These are phyloP conservation scores for Oxyria digyna DNA, from an alignment of 148 eudicot genomes.

Conservation along the genomic window DNA sequence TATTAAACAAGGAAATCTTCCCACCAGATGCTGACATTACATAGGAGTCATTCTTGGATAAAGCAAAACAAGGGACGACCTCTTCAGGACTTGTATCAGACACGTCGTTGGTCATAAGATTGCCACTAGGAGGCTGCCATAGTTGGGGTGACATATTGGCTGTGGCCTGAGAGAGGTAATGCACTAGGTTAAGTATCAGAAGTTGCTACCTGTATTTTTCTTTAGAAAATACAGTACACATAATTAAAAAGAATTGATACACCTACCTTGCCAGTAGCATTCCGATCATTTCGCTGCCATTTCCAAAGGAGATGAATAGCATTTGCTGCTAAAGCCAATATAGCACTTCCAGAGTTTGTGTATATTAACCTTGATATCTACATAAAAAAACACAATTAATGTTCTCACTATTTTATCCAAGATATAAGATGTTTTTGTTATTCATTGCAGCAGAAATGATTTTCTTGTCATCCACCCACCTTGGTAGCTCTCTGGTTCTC, in stretches of 20 bases:
- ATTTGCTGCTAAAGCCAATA: constrained; percentile 75
- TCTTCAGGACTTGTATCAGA: constrained; percentile 54
- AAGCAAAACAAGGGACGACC: constrained; percentile 75
- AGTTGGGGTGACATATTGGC: constrained; percentile 63
- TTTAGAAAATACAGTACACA: background rate
- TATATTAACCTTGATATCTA: constrained; percentile 87
- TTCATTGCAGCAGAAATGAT: background rate
- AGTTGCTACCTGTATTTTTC: background rate
- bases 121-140: constrained; percentile 84
- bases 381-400: constrained; percentile 10
- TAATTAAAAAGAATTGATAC: background rate
- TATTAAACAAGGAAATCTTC: constrained; percentile 72
- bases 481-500: constrained; percentile 56
- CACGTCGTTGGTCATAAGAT: constrained; percentile 72
- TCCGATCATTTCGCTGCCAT: constrained; percentile 66
- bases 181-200: background rate
- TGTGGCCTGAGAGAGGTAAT: constrained; percentile 42
- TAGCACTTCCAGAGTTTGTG: constrained; percentile 74
- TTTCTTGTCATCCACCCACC: constrained; percentile 25
- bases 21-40: constrained; percentile 95
- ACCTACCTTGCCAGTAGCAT: constrained; percentile 54
- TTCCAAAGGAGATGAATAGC: constrained; percentile 91
- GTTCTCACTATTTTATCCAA: background rate
- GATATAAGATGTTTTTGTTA: background rate
- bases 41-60: constrained; percentile 93